Evolutionary conservation across 2,329 filamentous ascomycete species (phyloP).

Genomic region (Xylariaceae sp.): DNA sequence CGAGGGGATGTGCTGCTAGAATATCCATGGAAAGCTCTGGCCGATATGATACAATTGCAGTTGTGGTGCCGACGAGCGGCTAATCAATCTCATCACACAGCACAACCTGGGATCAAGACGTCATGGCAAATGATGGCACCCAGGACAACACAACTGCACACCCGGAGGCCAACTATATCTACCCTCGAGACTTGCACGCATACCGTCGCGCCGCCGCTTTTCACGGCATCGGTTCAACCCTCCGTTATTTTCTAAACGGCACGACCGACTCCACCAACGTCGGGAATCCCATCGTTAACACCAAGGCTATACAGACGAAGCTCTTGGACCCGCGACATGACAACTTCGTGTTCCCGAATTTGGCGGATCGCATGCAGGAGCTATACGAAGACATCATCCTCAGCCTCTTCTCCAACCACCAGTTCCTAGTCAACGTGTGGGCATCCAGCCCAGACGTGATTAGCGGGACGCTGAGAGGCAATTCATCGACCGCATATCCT

Average conservation of each 20-base stretch:
- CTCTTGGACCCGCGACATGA: slow-evolving; percentile 33
- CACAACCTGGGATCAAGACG: slow-evolving; percentile 26
- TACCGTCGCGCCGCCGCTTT: slow-evolving; percentile 32
- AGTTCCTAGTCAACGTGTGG: slow-evolving; percentile 31
- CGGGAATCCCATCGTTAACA: slow-evolving; percentile 21
- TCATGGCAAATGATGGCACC: slow-evolving; percentile 31
- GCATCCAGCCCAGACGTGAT: slow-evolving; percentile 24
- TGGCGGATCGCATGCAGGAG: slow-evolving; percentile 23
- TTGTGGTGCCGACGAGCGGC: too few relatives aligned
- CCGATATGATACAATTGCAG: too few relatives aligned
- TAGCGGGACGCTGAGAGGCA: slow-evolving; percentile 19
- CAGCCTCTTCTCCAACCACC: slow-evolving; percentile 32
- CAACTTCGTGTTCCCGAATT: slow-evolving; percentile 26
- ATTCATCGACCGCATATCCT: slow-evolving; percentile 22
- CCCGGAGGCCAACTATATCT: slow-evolving; percentile 28
- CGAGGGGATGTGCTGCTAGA: too few relatives aligned
- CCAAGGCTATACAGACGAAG: slow-evolving; percentile 37
- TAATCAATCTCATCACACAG: slow-evolving; percentile 2
- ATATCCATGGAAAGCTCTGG: too few relatives aligned
- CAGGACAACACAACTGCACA: slow-evolving; percentile 30
- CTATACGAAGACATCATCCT: slow-evolving; percentile 35
- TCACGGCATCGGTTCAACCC: slow-evolving; percentile 29
- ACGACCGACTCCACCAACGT: slow-evolving; percentile 24
- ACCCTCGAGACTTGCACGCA: slow-evolving; percentile 15
- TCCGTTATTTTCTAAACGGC: slow-evolving; percentile 31